Evolutionary conservation across 129 eudicot species (phyloP).

Genomic region (carrot (Daucus carota)): DNA sequence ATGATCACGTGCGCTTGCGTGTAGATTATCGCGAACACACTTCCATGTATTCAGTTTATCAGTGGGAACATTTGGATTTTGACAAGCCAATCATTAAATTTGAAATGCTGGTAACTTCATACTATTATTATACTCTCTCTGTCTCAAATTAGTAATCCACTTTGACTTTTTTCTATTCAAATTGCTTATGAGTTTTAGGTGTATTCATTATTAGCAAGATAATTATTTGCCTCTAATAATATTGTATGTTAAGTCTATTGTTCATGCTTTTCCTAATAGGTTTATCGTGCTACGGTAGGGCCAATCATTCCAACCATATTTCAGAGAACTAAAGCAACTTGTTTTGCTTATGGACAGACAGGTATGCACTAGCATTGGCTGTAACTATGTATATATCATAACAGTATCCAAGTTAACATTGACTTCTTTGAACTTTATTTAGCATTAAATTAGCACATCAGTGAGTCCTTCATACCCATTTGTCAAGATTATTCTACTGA

Average conservation of each 20-base stretch:
- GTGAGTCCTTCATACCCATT: background rate
- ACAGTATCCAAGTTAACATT: too few species aligned
- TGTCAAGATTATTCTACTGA: background rate
- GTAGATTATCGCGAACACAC: too few species aligned
- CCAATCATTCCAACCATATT: slow-evolving; percentile 85
- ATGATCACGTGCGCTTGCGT: too few species aligned
- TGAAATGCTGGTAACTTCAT: background rate
- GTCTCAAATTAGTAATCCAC: too few species aligned
- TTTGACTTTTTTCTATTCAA: too few species aligned
- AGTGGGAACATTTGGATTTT: background rate
- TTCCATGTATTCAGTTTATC: slow-evolving; percentile 3
- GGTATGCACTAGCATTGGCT: slow-evolving; percentile 35
- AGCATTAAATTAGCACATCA: background rate
- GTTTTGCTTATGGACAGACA: slow-evolving; percentile 97
- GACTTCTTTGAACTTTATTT: background rate
- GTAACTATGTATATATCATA: background rate
- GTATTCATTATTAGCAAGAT: background rate
- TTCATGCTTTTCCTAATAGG: slow-evolving; percentile 34
- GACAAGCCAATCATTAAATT: background rate
- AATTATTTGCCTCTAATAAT: background rate
- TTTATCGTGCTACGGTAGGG: slow-evolving; percentile 73
- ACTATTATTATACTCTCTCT: background rate
- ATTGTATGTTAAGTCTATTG: slow-evolving; percentile 7
- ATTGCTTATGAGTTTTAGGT: background rate
- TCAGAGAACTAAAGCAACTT: slow-evolving; percentile 80